Conservation (phyloP, 1,284 basidiomycete genomes). For the Apiotrichum veenhuisii region DNA sequence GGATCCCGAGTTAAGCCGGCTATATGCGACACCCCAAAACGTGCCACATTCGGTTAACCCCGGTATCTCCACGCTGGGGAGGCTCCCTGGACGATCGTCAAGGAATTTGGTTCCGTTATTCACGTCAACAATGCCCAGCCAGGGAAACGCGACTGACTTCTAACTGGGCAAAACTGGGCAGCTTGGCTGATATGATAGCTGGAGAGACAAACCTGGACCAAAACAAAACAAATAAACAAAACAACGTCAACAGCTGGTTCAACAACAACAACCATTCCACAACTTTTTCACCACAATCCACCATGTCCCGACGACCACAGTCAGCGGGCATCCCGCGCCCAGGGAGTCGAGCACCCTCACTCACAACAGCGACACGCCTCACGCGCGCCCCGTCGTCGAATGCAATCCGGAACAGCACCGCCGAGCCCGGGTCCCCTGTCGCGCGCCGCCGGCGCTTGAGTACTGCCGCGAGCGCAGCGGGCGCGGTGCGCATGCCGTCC, state of each 20-base stretch:
- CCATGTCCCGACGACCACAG: constrained; percentile 32
- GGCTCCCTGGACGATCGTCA: no score
- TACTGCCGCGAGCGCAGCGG: background rate
- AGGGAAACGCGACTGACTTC: constrained; percentile 6
- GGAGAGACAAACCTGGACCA: no score
- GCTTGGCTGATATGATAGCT: no score
- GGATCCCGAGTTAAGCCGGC: no score
- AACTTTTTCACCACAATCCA: constrained; percentile 4
- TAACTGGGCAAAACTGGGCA: background rate
- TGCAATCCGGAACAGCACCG: background rate
- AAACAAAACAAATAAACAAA: background rate
- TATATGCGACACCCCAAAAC: no score
- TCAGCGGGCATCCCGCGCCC: constrained; percentile 19
- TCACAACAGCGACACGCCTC: constrained; percentile 1
- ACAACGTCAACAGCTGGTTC: background rate
- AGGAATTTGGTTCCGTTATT: background rate
- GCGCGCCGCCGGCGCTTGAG: background rate
- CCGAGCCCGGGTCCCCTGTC: background rate
- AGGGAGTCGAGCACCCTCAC: constrained; percentile 20
- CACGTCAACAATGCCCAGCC: background rate
- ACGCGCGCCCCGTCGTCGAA: background rate
- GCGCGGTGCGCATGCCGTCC: constrained; percentile 4
- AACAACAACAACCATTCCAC: background rate
- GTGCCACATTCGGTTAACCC: constrained; percentile 1
- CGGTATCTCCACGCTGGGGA: no score